phyloP scores from a whole-genome alignment of 2,329 filamentous ascomycete genomes.

The Colletotrichum trifolii region DNA sequence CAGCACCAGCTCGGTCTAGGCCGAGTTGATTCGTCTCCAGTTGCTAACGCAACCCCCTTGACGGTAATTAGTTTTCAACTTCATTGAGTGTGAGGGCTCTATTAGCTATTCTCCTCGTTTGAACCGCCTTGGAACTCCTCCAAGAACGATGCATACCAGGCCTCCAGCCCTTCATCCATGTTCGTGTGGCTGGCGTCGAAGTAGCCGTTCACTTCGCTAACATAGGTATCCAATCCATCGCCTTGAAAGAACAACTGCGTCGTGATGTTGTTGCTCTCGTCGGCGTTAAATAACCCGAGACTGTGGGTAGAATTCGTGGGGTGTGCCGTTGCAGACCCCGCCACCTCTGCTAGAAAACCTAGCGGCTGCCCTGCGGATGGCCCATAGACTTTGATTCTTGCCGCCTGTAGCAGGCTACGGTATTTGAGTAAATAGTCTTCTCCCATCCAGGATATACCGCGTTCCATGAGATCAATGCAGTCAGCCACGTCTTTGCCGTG shows the following conservation, averaged over 20 bases:
- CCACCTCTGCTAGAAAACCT: neutral
- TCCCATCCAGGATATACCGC: conserved; percentile 19
- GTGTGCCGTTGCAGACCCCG: neutral
- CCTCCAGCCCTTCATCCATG: conserved; percentile 35
- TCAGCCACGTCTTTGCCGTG: conserved; percentile 32
- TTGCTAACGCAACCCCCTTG: neutral
- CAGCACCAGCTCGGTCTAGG: conserved; percentile 7
- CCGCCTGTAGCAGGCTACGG: conserved; percentile 33
- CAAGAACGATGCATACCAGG: conserved; percentile 36
- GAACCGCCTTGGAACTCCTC: conserved; percentile 27
- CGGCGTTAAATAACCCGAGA: neutral
- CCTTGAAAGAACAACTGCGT: conserved; percentile 24
- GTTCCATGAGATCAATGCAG: conserved; percentile 35
- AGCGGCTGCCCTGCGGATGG: conserved; percentile 2
- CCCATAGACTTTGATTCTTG: conserved; percentile 35
- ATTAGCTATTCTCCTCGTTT: neutral
- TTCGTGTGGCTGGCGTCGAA: conserved; percentile 30
- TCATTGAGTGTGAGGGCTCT: neutral
- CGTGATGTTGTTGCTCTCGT: conserved; percentile 3
- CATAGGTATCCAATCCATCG: conserved; percentile 34
- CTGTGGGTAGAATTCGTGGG: conserved; percentile 5
- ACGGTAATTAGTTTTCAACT: neutral
- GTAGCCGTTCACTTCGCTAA: conserved; percentile 36
- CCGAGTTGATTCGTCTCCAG: conserved; percentile 4
- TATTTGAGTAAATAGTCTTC: conserved; percentile 22